These are phyloP conservation scores for Colletotrichum siamense DNA, from an alignment of 2,329 filamentous ascomycete genomes.

Conservation along the genomic window DNA sequence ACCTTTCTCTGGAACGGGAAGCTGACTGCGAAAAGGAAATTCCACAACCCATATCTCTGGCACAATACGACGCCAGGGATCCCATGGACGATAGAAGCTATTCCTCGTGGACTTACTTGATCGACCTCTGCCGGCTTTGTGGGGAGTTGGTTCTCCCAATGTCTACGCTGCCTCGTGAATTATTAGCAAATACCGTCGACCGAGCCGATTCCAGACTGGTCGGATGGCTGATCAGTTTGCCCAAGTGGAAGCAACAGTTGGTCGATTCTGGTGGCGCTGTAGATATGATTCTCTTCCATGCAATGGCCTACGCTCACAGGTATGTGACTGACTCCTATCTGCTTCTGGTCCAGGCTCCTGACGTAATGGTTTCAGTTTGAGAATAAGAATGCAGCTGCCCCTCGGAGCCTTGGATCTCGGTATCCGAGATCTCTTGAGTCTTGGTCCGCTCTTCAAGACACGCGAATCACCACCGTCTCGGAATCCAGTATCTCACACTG, in stretches of 20 bases:
- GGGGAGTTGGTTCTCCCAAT: slow-evolving; percentile 35
- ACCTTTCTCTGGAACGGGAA: not conserved
- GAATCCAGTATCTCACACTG: not conserved
- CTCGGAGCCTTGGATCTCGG: slow-evolving; percentile 23
- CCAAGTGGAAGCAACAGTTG: slow-evolving; percentile 42
- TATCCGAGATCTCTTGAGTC: slow-evolving; percentile 1
- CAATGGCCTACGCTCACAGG: slow-evolving; percentile 39
- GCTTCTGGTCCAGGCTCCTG: not conserved
- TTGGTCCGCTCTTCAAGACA: slow-evolving; percentile 15
- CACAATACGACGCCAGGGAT: slow-evolving; percentile 39
- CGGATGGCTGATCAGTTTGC: slow-evolving; percentile 42
- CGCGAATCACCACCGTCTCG: not conserved
- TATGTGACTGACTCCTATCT: slow-evolving; percentile 27
- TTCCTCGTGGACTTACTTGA: slow-evolving; percentile 42
- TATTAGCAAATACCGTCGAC: slow-evolving; percentile 28
- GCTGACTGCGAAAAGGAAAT: slow-evolving; percentile 31
- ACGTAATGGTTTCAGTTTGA: not conserved
- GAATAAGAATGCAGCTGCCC: slow-evolving; percentile 25
- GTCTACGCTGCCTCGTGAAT: slow-evolving; percentile 26
- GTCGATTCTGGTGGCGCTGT: slow-evolving; percentile 39
- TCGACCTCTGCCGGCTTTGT: slow-evolving; percentile 40
- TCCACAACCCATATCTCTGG: slow-evolving; percentile 35
- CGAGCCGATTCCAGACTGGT: slow-evolving; percentile 41
- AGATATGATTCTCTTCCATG: slow-evolving; percentile 42
- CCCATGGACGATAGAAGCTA: slow-evolving; percentile 38